Base-by-base conservation (phyloP, 345 rosid species). In the Orychophragmus violaceus region DNA sequence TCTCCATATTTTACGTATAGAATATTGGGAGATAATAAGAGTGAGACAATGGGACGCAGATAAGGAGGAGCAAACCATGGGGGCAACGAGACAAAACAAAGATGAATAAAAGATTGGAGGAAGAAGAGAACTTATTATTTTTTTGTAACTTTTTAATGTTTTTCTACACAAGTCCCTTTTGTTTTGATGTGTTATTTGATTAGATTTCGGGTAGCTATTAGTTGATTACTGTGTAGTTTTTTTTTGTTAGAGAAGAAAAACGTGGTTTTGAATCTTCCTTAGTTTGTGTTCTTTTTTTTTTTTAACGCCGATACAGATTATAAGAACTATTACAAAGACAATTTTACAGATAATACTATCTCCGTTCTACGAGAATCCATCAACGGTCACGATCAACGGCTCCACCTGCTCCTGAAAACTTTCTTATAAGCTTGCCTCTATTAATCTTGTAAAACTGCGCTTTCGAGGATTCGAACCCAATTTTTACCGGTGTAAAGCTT, bases 51-150 rank as follows among this genome's bases (percentile, higher is more conserved):
- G 72, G 19, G 72, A 59, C 25, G 72, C 77, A 42, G 46, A 66
- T 66, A 73, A 52, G 33, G 72, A 51, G 77, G 77, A 73, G 68
- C 42, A 66, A 73, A 73, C 51, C 68, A 73, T 66, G 72, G 77
- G 77, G 48, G 58, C 58, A 66, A 66, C 62, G 56, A 24, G 72
- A 73, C 62, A 44, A 61, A 53, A 11, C 27, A 12, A 33, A 41
- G 13, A 14, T 50, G 19, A 66, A 51, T 29, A 51, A 59, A 65
- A 72, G 54, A 65, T 57, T 58, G 76, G 53, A 58, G 54, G 46
- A 72, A 48, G 32, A 46, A 63, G 42, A 62, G 58, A 63, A 3
- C 42, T 24, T 45, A 55, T 55, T 63, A 1, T 72, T 64, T 72
- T 64, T 53, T 72, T 57, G 68, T 55, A 63, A 45, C 51, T 58